phyloP scores from a whole-genome alignment of 1,139 yeast species.

The Debaryomycetaceae sp. region DNA sequence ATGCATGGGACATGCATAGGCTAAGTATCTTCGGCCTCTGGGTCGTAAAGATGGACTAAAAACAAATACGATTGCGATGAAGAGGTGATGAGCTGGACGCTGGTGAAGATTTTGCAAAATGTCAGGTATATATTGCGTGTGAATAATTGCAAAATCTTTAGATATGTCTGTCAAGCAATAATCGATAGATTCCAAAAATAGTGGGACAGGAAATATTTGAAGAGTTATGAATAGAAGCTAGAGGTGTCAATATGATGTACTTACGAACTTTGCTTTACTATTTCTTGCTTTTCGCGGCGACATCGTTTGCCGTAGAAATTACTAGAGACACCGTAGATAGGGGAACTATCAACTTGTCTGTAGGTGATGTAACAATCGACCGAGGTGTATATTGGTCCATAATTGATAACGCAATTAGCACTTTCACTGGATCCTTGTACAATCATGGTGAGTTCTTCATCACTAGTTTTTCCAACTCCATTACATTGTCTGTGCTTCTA shows the following conservation, averaged over 20 bases:
- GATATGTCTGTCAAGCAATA: no score
- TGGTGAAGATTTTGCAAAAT: no score
- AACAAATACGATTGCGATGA: no score
- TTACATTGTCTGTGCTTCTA: constrained; percentile 11
- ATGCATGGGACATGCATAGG: no score
- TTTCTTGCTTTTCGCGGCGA: not conserved
- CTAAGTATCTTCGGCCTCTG: no score
- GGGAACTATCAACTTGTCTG: constrained; percentile 17
- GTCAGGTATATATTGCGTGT: no score
- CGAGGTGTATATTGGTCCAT: constrained; percentile 26
- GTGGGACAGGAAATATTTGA: no score
- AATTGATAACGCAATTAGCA: constrained; percentile 23
- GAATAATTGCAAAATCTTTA: no score
- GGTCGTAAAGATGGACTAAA: no score
- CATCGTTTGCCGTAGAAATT: constrained; percentile 1
- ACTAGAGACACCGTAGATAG: constrained; percentile 8
- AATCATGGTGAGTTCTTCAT: constrained; percentile 25
- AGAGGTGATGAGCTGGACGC: no score
- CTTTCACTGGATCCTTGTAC: constrained; percentile 19
- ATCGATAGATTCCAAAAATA: no score
- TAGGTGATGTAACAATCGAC: constrained; percentile 11
- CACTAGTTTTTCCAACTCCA: constrained; percentile 4
- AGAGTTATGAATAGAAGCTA: no score
- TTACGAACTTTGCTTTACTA: not conserved
- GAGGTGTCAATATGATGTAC: not conserved